Conservation (phyloP, 164 flowering plant genomes). For the Nymphaea colorata region DNA sequence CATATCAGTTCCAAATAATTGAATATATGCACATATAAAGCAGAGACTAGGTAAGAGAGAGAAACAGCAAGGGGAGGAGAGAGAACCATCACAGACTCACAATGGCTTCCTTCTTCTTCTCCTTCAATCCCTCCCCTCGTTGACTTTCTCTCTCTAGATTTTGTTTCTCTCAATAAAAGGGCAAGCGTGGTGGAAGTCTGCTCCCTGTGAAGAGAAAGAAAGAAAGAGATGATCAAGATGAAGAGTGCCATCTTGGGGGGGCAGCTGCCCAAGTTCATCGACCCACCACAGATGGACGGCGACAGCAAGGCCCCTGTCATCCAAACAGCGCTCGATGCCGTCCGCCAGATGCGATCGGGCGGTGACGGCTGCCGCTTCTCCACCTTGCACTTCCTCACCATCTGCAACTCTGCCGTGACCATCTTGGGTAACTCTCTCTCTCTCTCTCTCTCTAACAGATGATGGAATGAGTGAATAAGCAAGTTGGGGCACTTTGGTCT, state of each 20-base stretch:
- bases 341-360: not conserved
- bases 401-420: slow-evolving; percentile 54
- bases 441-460: slow-evolving; percentile 8
- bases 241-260: not conserved
- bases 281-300: not conserved
- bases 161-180: too few relatives aligned
- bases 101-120: not conserved
- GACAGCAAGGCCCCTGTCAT: not conserved
- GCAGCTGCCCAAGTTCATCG: not conserved
- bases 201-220: too few relatives aligned
- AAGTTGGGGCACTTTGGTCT: not conserved
- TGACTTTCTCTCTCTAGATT: not conserved
- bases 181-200: too few relatives aligned
- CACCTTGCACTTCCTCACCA: slow-evolving; percentile 39
- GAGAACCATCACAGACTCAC: not conserved
- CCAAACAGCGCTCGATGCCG: not conserved
- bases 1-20: too few relatives aligned
- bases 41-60: not conserved
- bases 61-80: not conserved
- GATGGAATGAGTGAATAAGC: not conserved
- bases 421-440: slow-evolving; percentile 48
- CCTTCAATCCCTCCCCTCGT: not conserved
- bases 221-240: not conserved
- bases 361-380: slow-evolving; percentile 21
- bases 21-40: not conserved